These are phyloP conservation scores for Echria macrotheca DNA, from an alignment of 495 filamentous ascomycete genomes.

Conservation along the genomic window DNA sequence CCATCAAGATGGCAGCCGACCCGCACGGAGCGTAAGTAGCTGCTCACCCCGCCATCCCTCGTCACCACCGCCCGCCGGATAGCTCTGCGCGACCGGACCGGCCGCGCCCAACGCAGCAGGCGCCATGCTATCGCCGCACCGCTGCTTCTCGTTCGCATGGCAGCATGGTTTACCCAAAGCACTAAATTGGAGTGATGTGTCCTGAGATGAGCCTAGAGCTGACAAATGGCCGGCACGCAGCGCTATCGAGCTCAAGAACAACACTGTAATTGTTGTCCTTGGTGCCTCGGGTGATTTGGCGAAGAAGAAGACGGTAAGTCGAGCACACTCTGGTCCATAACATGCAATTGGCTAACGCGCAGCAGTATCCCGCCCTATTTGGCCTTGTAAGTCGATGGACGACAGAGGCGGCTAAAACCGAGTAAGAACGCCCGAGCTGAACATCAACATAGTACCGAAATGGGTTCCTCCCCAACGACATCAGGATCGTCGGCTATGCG, in stretches of 20 bases:
- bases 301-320: conserved; percentile 96
- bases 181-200: too few species aligned
- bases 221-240: conserved; percentile 17
- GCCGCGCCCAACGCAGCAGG: too few species aligned
- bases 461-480: conserved; percentile 96
- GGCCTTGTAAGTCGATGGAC: conserved; percentile 72
- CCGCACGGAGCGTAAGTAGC: conserved; percentile 37
- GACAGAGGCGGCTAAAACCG: background rate
- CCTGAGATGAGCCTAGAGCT: background rate
- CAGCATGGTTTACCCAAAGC: too few species aligned
- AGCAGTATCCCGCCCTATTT: conserved; percentile 93
- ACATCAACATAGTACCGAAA: conserved; percentile 71
- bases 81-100: too few species aligned
- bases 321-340: conserved; percentile 6
- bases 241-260: conserved; percentile 87
- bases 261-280: conserved; percentile 95
- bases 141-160: too few species aligned
- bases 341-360: conserved; percentile 33
- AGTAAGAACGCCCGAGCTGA: too few species aligned
- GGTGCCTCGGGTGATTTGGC: conserved; percentile 96
- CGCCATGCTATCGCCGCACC: too few species aligned
- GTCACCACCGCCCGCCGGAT: conserved; percentile 15
- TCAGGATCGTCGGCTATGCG: conserved; percentile 97
- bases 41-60: conserved; percentile 34
- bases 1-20: conserved; percentile 39